Conservation (phyloP, 2,329 filamentous ascomycete species). For the Torrubiella hemipterigena region DNA sequence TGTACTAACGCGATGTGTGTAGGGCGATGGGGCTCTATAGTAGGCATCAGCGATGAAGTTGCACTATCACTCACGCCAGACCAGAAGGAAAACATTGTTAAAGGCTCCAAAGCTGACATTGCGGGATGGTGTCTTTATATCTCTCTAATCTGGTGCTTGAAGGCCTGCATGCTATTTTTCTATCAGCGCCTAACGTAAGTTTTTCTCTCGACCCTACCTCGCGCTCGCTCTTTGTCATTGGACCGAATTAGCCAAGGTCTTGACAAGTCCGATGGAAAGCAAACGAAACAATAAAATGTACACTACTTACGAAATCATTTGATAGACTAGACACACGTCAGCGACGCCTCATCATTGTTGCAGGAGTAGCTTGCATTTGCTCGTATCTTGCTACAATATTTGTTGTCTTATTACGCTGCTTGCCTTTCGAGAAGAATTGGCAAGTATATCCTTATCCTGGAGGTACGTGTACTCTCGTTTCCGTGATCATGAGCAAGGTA, state of each 20-base stretch:
- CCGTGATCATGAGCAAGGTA: background rate
- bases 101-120: conserved; percentile 11
- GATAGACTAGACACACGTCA: conserved; percentile 12
- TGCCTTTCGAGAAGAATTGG: conserved; percentile 13
- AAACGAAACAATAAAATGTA: too few species aligned
- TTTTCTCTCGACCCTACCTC: too few species aligned
- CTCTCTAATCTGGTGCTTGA: conserved; percentile 24
- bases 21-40: conserved; percentile 13
- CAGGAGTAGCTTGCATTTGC: conserved; percentile 7
- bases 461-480: too few species aligned
- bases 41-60: conserved; percentile 11
- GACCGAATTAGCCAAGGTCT: too few species aligned
- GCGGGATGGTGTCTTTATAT: conserved; percentile 24
- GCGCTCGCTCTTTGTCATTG: too few species aligned
- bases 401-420: conserved; percentile 11
- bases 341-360: conserved; percentile 9
- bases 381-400: conserved; percentile 10
- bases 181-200: conserved; percentile 25
- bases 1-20: conserved; percentile 7
- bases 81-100: conserved; percentile 8
- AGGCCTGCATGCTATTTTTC: too few species aligned
- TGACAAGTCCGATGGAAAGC: too few species aligned
- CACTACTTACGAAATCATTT: too few species aligned
- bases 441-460: conserved; percentile 13
- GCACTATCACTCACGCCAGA: conserved; percentile 7